Conservation (phyloP, 495 filamentous ascomycete species). For the Monascus purpureus region DNA sequence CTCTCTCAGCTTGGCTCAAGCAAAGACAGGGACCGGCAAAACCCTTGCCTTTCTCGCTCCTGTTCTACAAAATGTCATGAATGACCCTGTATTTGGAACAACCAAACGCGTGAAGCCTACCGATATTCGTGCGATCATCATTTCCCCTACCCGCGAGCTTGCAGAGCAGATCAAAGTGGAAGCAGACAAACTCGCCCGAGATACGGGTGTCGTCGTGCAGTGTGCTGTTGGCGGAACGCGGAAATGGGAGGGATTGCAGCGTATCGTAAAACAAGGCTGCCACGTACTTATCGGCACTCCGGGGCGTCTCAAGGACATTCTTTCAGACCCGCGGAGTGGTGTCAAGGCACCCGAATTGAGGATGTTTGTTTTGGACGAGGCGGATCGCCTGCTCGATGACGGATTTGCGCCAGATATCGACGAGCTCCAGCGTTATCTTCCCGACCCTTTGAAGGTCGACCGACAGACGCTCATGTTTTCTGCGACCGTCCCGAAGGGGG, state of each 20-base stretch:
- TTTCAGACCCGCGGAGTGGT: slow-evolving; percentile 50
- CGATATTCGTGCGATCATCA: slow-evolving; percentile 78
- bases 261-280: slow-evolving; percentile 61
- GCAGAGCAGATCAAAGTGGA: slow-evolving; percentile 89
- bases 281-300: slow-evolving; percentile 86
- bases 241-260: slow-evolving; percentile 46
- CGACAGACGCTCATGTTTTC: slow-evolving; percentile 91
- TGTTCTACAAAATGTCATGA: slow-evolving; percentile 56
- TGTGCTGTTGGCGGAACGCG: slow-evolving; percentile 79
- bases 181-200: slow-evolving; percentile 50
- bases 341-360: slow-evolving; percentile 61
- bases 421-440: slow-evolving; percentile 53
- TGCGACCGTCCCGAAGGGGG: slow-evolving; percentile 74
- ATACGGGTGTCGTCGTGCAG: slow-evolving; percentile 64
- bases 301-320: slow-evolving; percentile 73
- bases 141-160: slow-evolving; percentile 90
- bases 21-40: slow-evolving; percentile 80
- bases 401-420: slow-evolving; percentile 74
- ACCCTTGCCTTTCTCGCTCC: slow-evolving; percentile 75
- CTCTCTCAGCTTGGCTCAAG: slow-evolving; percentile 60
- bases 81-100: slow-evolving; percentile 35
- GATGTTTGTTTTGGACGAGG: slow-evolving; percentile 86
- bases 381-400: slow-evolving; percentile 79
- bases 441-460: slow-evolving; percentile 41
- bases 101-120: slow-evolving; percentile 19